These are phyloP conservation scores for Fonsecaea nubica DNA, from an alignment of 2,329 filamentous ascomycete species.

Conservation along the genomic window DNA sequence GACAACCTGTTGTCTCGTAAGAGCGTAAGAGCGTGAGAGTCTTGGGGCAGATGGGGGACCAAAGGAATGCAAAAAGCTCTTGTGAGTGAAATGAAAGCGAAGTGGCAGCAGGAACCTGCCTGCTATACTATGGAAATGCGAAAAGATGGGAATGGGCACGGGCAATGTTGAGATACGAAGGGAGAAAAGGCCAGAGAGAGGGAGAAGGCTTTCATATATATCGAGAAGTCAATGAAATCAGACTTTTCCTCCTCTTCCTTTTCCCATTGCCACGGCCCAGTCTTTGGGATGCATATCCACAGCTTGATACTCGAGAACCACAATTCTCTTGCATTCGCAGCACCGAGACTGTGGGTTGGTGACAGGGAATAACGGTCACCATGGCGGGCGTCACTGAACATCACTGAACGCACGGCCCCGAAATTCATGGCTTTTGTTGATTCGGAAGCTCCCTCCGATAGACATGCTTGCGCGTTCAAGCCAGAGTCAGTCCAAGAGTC, in stretches of 20 bases:
- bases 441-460: neutral
- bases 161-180: neutral
- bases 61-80: constrained; percentile 14
- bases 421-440: neutral
- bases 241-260: neutral
- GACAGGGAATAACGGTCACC: constrained; percentile 1
- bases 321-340: constrained; percentile 29
- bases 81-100: constrained; percentile 21
- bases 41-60: neutral
- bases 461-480: constrained; percentile 1
- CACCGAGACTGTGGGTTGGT: constrained; percentile 15
- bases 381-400: neutral
- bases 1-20: constrained; percentile 28
- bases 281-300: constrained; percentile 11
- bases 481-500: neutral
- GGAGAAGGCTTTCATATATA: constrained; percentile 21
- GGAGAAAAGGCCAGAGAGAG: neutral
- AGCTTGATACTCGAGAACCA: constrained; percentile 28
- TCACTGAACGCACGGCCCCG: constrained; percentile 10
- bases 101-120: constrained; percentile 30
- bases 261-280: neutral
- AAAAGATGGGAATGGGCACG: constrained; percentile 13
- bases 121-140: constrained; percentile 10
- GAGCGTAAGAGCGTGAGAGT: neutral
- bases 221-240: neutral